phyloP scores from a whole-genome alignment of 306 rosid genomes.

The Inga laurina region DNA sequence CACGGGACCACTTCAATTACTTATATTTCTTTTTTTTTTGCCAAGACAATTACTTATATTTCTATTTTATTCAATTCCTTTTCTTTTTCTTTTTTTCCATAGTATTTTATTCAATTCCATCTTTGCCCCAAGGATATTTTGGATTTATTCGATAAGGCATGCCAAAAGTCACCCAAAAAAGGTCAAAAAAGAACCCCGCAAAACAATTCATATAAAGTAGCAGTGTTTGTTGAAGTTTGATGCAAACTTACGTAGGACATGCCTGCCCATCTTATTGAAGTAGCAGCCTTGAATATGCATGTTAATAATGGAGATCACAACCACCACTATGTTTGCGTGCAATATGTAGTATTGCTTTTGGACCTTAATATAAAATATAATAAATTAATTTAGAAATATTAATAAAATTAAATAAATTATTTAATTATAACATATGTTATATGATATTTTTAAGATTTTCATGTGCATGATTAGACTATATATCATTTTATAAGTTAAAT shows the following conservation, averaged over 20 bases:
- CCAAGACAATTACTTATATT: background rate
- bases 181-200: too few species aligned
- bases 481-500: too few species aligned
- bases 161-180: background rate
- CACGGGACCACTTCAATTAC: background rate
- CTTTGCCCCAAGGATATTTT: background rate
- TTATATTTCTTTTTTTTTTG: too few species aligned
- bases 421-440: too few species aligned
- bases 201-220: background rate
- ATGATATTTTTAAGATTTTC: too few species aligned
- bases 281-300: background rate
- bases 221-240: slow-evolving; percentile 5
- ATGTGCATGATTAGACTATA: too few species aligned
- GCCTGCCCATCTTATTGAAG: background rate
- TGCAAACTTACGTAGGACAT: background rate
- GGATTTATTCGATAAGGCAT: background rate
- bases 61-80: too few species aligned
- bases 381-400: too few species aligned
- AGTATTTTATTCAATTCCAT: background rate
- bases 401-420: too few species aligned
- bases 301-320: background rate
- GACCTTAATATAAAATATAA: too few species aligned
- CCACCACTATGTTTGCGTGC: background rate
- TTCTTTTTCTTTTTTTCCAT: too few species aligned
- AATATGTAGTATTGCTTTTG: too few species aligned